phyloP scores from a whole-genome alignment of 768 basidiomycete genomes.

The Auricularia auricula-judae region DNA sequence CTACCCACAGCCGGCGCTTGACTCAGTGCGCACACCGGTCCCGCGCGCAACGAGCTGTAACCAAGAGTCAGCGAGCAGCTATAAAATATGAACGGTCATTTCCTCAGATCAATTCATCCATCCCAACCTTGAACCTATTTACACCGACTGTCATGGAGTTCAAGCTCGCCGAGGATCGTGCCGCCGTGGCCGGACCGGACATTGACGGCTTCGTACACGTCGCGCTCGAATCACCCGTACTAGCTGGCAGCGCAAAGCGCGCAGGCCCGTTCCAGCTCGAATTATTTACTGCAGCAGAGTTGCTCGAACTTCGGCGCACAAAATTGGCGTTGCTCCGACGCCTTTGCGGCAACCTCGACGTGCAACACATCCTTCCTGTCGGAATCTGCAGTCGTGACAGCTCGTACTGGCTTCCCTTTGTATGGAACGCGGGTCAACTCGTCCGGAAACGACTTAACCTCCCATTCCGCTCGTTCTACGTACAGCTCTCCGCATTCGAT shows the following conservation, averaged over 20 bases:
- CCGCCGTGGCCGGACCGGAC: too few relatives aligned
- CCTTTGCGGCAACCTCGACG: neutral
- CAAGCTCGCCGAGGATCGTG: too few relatives aligned
- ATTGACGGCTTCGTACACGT: too few relatives aligned
- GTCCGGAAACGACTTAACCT: conserved; percentile 38
- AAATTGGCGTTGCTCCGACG: neutral
- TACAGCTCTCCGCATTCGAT: conserved; percentile 33
- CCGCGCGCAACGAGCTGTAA: too few relatives aligned
- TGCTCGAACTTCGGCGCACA: neutral
- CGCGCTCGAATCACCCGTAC: too few relatives aligned
- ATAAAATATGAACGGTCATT: too few relatives aligned
- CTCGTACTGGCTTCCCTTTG: conserved; percentile 34
- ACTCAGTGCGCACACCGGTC: too few relatives aligned
- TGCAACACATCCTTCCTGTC: neutral
- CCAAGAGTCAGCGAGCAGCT: too few relatives aligned
- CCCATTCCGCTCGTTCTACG: conserved; percentile 43
- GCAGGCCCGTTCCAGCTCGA: neutral
- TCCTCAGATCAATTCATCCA: too few relatives aligned
- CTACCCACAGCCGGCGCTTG: too few relatives aligned
- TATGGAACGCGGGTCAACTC: conserved; percentile 44
- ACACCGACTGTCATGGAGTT: too few relatives aligned
- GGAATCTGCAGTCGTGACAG: neutral
- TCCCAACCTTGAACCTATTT: too few relatives aligned
- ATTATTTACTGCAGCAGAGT: neutral
- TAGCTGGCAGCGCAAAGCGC: neutral